Evolutionary conservation across 2,329 filamentous ascomycete species (phyloP), one percentile per base, ranked within the genome.

Genomic region (Ustulina deusta): DNA sequence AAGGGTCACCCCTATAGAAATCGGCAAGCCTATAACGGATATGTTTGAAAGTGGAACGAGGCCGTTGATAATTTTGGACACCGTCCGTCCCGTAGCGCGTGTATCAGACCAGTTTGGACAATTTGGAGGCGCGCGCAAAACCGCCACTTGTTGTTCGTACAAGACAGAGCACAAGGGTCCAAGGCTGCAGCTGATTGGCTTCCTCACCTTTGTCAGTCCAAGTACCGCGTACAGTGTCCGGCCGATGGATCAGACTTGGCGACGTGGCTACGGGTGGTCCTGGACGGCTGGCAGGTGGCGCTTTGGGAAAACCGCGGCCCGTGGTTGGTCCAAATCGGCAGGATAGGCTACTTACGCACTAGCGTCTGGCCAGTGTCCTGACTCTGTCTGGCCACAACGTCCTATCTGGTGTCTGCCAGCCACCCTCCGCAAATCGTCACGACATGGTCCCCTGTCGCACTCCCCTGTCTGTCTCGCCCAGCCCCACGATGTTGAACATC

Each of bases 391-490:
- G 15, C 32, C 52, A 57, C 3, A 51, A 15, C 52, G 15, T 15
- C 48, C 29, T 27, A n/a, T n/a, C n/a, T n/a, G 52, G 13, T 20
- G 44, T 49, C 52, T 54, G 63, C 66, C 66, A 69, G 60, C 66
- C 66, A 69, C 54, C 63, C 63, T 69, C 66, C 66, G 52, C 66
- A 68, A 57, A 68, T 59, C 29, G 58, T 36, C 15, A 40, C 57
- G 22, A 40, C 29, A 44, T 27, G 57, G 54, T 17, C 44, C 66
- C 57, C 48, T 65, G 61, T 59, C 55, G 44, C 56, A 20, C 56
- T 27, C 27, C 63, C 66, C 56, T 69, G 66, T n/a, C 38, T 65
- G 68, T 70, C 68, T 70, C 61, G 68, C 61, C 68, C 65, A 69
- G 66, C 63, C 66, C 66, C 66, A 69, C 63, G 63, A 66, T 61